Conservation (phyloP, 768 basidiomycete species). For the Pleurotus citrinopileatus region DNA sequence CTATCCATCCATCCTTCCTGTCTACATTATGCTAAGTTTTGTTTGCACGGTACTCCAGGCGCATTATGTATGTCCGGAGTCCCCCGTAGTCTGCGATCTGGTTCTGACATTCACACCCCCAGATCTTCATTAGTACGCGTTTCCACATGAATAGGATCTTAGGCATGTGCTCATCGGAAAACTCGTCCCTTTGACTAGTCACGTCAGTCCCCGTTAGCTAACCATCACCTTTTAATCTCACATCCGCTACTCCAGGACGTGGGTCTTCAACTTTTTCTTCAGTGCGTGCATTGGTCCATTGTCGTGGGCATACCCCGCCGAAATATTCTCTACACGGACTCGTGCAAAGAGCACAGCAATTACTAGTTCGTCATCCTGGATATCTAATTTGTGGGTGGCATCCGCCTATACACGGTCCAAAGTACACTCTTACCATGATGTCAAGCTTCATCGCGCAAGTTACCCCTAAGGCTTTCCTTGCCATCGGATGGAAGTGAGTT, state of each 20-base stretch:
- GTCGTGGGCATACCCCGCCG: slow-evolving; percentile 44
- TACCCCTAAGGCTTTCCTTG: slow-evolving; percentile 36
- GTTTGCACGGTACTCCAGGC: slow-evolving; percentile 21
- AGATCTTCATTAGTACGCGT: slow-evolving; percentile 41
- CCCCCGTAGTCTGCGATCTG: background rate
- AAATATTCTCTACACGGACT: slow-evolving; percentile 42
- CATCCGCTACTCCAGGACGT: slow-evolving; percentile 26
- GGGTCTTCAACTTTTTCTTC: slow-evolving; percentile 49
- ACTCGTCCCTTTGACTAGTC: slow-evolving; percentile 13
- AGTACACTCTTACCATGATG: background rate
- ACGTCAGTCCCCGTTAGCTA: slow-evolving; percentile 16
- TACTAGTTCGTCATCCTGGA: slow-evolving; percentile 42
- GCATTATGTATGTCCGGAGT: slow-evolving; percentile 29
- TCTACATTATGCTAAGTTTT: background rate
- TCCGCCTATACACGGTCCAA: background rate
- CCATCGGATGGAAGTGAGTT: slow-evolving; percentile 40
- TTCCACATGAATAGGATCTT: background rate
- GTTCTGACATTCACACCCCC: background rate
- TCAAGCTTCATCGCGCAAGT: slow-evolving; percentile 43
- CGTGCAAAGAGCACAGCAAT: slow-evolving; percentile 43
- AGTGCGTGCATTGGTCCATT: slow-evolving; percentile 42
- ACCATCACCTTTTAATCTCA: background rate
- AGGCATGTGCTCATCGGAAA: background rate
- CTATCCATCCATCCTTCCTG: background rate
- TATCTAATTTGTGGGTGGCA: slow-evolving; percentile 37